Percentiles rank a stretch among this genome's conserved stretches.
Conservation (phyloP, 1,284 basidiomycete genomes). For the Sanghuangporus baumii region DNA sequence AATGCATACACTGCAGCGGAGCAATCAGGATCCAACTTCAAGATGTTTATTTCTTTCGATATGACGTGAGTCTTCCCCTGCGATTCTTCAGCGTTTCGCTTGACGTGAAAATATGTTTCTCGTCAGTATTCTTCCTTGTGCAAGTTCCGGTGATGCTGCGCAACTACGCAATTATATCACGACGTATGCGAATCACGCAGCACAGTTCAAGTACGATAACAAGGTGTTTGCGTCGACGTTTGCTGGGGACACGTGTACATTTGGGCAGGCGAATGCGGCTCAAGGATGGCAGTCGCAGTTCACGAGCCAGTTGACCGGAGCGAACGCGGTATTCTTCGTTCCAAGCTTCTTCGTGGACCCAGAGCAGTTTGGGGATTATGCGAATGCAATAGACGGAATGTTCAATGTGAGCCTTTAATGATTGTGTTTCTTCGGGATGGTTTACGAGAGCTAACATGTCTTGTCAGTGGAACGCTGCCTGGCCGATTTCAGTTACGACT, state of each 20-base stretch:
- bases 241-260: conserved; percentile 69
- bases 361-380: conserved; percentile 41
- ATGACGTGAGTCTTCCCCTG: conserved; percentile 49
- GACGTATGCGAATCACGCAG: conserved; percentile 51
- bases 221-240: conserved; percentile 74
- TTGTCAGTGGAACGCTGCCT: conserved; percentile 58
- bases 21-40: conserved; percentile 55
- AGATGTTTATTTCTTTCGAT: conserved; percentile 76
- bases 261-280: conserved; percentile 49
- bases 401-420: conserved; percentile 43
- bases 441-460: conserved; percentile 1
- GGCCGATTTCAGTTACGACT: conserved; percentile 53
- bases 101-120: conserved; percentile 9
- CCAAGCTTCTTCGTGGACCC: conserved; percentile 64
- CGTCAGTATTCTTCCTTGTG: conserved; percentile 52
- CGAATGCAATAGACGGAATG: conserved; percentile 43
- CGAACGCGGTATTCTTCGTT: conserved; percentile 52
- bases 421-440: not conserved
- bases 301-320: conserved; percentile 38
- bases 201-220: conserved; percentile 55
- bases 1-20: conserved; percentile 64
- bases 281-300: conserved; percentile 59
- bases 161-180: conserved; percentile 56
- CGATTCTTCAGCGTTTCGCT: not conserved
- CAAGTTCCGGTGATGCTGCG: conserved; percentile 43